Base-by-base conservation (phyloP, 1,284 basidiomycete genomes). In the Boletellus dicymbophilus region DNA sequence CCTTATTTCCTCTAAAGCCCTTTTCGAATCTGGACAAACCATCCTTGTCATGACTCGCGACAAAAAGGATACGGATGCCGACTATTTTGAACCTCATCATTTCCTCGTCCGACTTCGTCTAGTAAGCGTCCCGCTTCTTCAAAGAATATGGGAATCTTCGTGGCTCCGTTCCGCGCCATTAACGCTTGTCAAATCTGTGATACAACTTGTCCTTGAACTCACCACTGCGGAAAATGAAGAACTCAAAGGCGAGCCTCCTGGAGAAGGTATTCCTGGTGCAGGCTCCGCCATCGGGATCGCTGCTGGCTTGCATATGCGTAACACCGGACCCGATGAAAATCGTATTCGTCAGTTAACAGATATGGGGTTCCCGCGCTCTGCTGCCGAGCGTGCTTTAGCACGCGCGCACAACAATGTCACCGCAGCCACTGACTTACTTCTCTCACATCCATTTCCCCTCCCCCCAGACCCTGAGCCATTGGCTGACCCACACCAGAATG, bases 321-420 rank as follows among this genome's bases (percentile, higher is more conserved):
- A 75, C 18, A 65, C 78, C 46, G 80, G 80, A 3, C 83, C 88
- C 0, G 90, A 93, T 61, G 89, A 93, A 61, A 79, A 77, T 48
- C 82, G 87, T 26, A 82, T 98, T 40, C 80, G 83, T 43, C 88
- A 93, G 60, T 76, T 99, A 43, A 87, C 85, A 16, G 96, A 99
- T 58, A 99, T 99, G 97, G 97, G 97, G 44, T 99, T 99, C 73
- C 84, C 90, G 23, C 83, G 93, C 10, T 81, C 82, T 36, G 90
- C 93, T 5, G 91, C 90, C 1, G 88, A 92, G 62, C 82, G 85
- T 48, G 96, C 96, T 5, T 74, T 99, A 20, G 69, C 80, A 20
- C 88, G 95, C 21, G 87, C 88, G 15, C 83, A 89, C 54, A 98
- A 98, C 72, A 97, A 97, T 60, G 78, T 98, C 58, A 87, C 79